Base-by-base conservation (phyloP, 106 monocot species). In the Chionographis japonica region DNA sequence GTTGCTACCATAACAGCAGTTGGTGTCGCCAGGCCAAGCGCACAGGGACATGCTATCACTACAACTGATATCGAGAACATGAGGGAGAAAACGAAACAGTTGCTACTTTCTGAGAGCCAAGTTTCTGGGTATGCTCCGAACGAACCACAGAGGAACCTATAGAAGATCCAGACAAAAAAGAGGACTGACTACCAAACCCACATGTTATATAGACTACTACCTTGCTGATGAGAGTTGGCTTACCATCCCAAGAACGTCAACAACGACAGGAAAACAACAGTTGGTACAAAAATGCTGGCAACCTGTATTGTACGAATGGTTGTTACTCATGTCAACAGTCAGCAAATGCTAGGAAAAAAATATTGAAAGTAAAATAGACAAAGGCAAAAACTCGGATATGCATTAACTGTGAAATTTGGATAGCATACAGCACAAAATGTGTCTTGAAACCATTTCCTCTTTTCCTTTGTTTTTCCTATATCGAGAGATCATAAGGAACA, bases 1-100 rank as follows among this genome's bases (percentile, higher is more conserved):
- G 97, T 98, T n/a, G 92, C 97, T 18, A 98, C 97, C 97, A 98
- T 98, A 38, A 98, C 97, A 57, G 97, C 97, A 49, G 97, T 98
- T 40, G 97, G 97, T 9, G 97, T 98, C 37, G 97, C 97, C 12
- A 98, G 74, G 43, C 97, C 97, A 74, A 98, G 90, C 53, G 97
- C 97, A 79, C 97, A 98, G 12, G 97, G 97, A 56, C 97, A 98
- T 8, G 97, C 97, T 71, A 98, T 92, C 10, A 98, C 97, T 19
- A 98, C 85, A 13, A 98, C 97, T 19, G 97, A 89, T 71, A 98
- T 98, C 4, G 92, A 90, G 73, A 98, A 98, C 92, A 92, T 92
- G 62, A 98, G 88, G 18, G 97, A 89, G 73, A 98, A 92, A 19
- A 85, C 87, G 79, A 98, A 98, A 63, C 97, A 87, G 40, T 82